phyloP scores from a whole-genome alignment of 345 rosid genomes.

The Eucalyptus grandis region DNA sequence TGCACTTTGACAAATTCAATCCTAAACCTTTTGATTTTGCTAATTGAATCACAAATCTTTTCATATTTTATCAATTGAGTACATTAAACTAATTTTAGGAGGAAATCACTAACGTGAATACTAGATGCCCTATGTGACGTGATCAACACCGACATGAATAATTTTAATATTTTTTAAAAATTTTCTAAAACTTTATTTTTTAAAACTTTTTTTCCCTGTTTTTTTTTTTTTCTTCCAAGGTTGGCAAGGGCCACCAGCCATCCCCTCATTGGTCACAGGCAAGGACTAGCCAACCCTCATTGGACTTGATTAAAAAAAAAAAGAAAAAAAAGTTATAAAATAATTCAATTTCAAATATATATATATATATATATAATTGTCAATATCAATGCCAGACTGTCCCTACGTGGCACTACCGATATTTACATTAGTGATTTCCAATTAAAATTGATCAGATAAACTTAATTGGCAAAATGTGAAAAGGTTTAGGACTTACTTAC shows the following conservation, averaged over 20 bases:
- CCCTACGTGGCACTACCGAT: rapidly evolving
- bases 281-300: rapidly evolving
- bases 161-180: background rate
- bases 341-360: background rate
- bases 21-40: background rate
- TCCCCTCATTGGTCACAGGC: background rate
- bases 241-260: rapidly evolving
- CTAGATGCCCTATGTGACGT: rapidly evolving
- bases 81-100: background rate
- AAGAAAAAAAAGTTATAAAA: rapidly evolving
- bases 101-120: background rate
- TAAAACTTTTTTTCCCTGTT: rapidly evolving
- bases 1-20: background rate
- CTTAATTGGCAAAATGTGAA: rapidly evolving
- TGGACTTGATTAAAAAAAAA: background rate
- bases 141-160: rapidly evolving
- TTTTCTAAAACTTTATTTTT: background rate
- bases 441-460: background rate
- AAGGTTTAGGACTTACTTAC: rapidly evolving
- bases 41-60: background rate
- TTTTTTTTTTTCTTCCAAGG: background rate
- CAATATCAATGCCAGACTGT: rapidly evolving
- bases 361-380: background rate
- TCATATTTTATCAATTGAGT: background rate
- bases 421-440: rapidly evolving